Evolutionary conservation across 2,329 filamentous ascomycete species (phyloP).

Genomic region (Colletotrichum sp.): DNA sequence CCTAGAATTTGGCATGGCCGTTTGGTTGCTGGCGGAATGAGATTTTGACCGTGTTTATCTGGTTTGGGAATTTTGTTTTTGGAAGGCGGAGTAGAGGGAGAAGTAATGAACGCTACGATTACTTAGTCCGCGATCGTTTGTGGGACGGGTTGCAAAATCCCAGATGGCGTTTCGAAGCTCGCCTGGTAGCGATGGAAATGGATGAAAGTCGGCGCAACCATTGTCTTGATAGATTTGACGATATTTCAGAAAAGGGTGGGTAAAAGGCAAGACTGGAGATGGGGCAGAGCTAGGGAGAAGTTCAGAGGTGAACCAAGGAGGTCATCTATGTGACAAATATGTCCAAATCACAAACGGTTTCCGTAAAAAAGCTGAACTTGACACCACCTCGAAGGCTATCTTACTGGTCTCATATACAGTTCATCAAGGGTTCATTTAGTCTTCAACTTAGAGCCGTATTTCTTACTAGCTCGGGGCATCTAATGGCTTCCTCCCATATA

Average conservation of each 20-base stretch:
- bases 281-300: neutral
- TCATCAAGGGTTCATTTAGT: neutral
- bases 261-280: no score
- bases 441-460: neutral
- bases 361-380: rapidly evolving
- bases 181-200: neutral
- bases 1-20: no score
- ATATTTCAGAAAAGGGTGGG: neutral
- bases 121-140: no score
- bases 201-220: neutral
- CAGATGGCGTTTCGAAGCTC: no score
- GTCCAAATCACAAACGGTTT: no score
- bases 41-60: no score
- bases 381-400: neutral
- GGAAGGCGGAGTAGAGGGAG: no score
- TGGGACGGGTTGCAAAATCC: no score
- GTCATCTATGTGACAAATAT: neutral
- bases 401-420: neutral
- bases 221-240: neutral
- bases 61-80: rapidly evolving
- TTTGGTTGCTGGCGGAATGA: no score
- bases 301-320: rapidly evolving
- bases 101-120: no score
- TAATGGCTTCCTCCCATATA: conserved; percentile 9
- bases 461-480: neutral